Evolutionary conservation across 306 rosid species (phyloP).

Genomic region (Coriaria nepalensis): DNA sequence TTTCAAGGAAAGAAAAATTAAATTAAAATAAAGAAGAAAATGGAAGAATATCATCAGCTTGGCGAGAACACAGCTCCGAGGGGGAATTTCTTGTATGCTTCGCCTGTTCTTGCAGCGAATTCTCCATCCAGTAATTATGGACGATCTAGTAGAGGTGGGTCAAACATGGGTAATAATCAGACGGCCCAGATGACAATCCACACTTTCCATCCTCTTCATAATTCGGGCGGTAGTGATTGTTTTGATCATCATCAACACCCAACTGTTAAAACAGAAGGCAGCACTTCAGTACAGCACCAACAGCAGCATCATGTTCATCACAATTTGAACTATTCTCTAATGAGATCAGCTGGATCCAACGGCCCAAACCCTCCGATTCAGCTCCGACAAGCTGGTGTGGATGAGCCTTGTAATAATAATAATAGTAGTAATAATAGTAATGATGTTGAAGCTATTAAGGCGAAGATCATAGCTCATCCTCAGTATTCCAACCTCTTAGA

Average conservation of each 20-base stretch:
- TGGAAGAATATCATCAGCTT: constrained; percentile 60
- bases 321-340: constrained; percentile 47
- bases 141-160: constrained; percentile 13
- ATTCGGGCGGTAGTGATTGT: constrained; percentile 37
- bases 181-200: constrained; percentile 27
- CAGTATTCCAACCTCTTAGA: constrained; percentile 72
- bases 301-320: constrained; percentile 25
- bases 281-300: constrained; percentile 15
- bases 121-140: constrained; percentile 26
- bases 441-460: constrained; percentile 72
- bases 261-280: constrained; percentile 52
- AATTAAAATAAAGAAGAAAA: constrained; percentile 1
- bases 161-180: constrained; percentile 2
- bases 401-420: no score
- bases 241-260: constrained; percentile 40
- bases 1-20: background rate
- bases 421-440: constrained; percentile 4
- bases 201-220: constrained; percentile 47
- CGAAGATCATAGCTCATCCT: constrained; percentile 87
- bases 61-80: constrained; percentile 38
- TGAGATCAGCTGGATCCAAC: constrained; percentile 30
- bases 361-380: constrained; percentile 1
- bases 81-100: constrained; percentile 66
- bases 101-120: constrained; percentile 20
- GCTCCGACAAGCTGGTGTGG: constrained; percentile 5